Evolutionary conservation across 345 rosid genomes (phyloP).

Genomic region (Gossypium rotundifolium): DNA sequence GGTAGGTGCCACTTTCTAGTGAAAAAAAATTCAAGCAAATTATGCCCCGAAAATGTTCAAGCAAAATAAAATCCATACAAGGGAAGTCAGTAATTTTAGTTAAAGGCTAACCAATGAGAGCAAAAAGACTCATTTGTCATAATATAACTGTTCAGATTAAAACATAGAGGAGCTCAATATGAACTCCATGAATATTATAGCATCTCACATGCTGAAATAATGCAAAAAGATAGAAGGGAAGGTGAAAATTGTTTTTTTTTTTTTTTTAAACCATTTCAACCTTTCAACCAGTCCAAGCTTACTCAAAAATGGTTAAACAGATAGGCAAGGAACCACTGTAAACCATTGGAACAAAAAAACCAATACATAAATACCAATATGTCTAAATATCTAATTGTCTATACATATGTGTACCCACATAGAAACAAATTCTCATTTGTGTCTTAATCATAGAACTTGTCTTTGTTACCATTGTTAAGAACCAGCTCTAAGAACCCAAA

Average conservation of each 20-base stretch:
- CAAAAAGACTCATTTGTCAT: background rate
- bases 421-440: background rate
- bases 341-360: background rate
- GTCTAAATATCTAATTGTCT: background rate
- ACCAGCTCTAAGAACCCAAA: background rate
- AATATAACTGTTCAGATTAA: background rate
- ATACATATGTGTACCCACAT: background rate
- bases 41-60: background rate
- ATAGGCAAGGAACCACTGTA: background rate
- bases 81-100: background rate
- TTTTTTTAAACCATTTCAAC: background rate
- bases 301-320: background rate
- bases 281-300: background rate
- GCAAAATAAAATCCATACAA: background rate
- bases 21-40: background rate
- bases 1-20: slow-evolving; percentile 63
- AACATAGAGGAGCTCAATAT: background rate
- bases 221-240: background rate
- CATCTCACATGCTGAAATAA: background rate
- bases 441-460: background rate
- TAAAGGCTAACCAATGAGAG: background rate
- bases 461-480: background rate
- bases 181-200: slow-evolving; percentile 8
- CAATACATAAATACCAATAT: background rate
- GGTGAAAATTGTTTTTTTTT: background rate